Conservation (phyloP, 768 basidiomycete genomes). For the Lyophyllum atratum region DNA sequence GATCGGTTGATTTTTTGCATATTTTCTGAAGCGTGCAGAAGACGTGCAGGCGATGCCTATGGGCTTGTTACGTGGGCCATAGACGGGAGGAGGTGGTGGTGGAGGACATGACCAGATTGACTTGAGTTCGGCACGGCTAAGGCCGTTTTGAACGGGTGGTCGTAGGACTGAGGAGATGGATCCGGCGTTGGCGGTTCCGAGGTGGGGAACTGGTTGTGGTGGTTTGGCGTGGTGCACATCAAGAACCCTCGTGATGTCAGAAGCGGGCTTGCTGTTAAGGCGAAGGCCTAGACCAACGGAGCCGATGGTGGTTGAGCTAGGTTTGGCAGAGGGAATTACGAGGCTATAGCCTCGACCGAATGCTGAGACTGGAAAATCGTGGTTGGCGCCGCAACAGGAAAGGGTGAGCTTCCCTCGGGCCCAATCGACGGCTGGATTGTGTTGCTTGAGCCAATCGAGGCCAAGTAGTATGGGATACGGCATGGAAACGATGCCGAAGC, state of each 20-base stretch:
- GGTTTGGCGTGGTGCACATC: not conserved
- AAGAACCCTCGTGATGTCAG: too few species aligned
- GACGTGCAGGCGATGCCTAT: not conserved
- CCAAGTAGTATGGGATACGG: conserved; percentile 29
- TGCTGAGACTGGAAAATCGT: conserved; percentile 15
- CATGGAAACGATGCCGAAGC: conserved; percentile 32
- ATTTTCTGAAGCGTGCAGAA: conserved; percentile 19
- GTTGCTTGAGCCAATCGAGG: too few species aligned
- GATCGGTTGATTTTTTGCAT: conserved; percentile 15
- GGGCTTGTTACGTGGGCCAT: too few species aligned
- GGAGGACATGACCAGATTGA: too few species aligned
- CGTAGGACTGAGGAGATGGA: too few species aligned
- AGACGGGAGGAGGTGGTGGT: too few species aligned
- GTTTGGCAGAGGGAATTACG: too few species aligned
- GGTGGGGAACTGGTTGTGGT: not conserved
- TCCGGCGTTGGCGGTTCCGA: too few species aligned
- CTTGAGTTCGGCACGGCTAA: conserved; percentile 5
- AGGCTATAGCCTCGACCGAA: too few species aligned
- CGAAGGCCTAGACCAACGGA: conserved; percentile 23
- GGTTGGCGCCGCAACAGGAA: conserved; percentile 26
- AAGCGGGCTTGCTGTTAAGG: too few species aligned
- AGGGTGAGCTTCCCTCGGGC: too few species aligned
- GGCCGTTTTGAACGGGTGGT: conserved; percentile 1
- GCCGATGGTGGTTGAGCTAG: conserved; percentile 10
- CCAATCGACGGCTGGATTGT: too few species aligned